Evolutionary conservation across 2,329 filamentous ascomycete species (phyloP).

Genomic region (Stachybotrys echinatus): DNA sequence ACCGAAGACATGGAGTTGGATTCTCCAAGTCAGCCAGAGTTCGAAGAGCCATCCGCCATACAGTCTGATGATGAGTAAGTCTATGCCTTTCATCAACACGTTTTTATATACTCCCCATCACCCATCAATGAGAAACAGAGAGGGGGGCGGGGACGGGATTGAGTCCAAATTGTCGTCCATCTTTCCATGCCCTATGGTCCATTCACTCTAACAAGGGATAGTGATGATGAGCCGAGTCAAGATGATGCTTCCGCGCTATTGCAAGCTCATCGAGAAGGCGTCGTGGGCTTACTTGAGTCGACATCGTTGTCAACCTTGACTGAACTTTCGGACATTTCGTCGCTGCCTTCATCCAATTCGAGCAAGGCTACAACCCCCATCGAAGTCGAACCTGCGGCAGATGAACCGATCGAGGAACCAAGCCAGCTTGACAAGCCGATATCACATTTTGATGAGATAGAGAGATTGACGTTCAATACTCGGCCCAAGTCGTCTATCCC

Average conservation of each 20-base stretch:
- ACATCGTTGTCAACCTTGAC: constrained; percentile 47
- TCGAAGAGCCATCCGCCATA: constrained; percentile 15
- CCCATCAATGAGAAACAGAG: too few species aligned
- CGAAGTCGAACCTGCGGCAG: constrained; percentile 28
- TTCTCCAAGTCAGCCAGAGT: constrained; percentile 11
- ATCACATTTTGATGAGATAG: constrained; percentile 22
- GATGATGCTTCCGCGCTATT: constrained; percentile 9
- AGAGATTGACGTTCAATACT: constrained; percentile 48
- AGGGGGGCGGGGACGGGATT: constrained; percentile 2
- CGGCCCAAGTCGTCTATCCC: constrained; percentile 82
- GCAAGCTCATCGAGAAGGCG: background rate
- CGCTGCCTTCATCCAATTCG: constrained; percentile 47
- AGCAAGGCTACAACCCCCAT: constrained; percentile 61
- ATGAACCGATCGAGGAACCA: constrained; percentile 12
- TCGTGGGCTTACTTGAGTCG: background rate
- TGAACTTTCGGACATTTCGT: constrained; percentile 52
- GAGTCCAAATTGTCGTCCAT: background rate
- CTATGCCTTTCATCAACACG: background rate
- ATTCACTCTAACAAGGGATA: background rate
- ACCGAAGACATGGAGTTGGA: constrained; percentile 33
- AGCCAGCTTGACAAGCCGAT: constrained; percentile 12
- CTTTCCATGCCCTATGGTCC: too few species aligned
- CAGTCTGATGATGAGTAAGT: constrained; percentile 21
- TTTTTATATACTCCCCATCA: too few species aligned
- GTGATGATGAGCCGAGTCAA: constrained; percentile 16